phyloP scores from a whole-genome alignment of 2,329 filamentous ascomycete species.

The Calonectria multiphialidica region DNA sequence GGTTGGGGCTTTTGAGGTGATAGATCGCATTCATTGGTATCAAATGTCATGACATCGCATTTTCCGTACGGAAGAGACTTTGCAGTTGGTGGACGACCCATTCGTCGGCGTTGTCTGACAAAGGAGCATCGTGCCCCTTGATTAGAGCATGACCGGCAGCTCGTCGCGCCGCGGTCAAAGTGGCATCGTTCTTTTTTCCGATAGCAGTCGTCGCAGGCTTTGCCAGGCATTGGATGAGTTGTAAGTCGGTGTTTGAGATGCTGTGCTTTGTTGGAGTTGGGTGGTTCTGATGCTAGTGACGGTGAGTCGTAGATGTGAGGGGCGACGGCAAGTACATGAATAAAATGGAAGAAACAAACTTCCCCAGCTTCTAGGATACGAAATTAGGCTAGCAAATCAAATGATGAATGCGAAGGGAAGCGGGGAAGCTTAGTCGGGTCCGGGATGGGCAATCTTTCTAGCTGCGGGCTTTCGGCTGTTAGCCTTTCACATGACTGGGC shows the following conservation, averaged over 20 bases:
- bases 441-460: neutral
- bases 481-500: neutral
- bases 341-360: neutral
- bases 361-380: neutral
- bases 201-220: slow-evolving; percentile 4
- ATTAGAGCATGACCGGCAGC: neutral
- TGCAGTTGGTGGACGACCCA: neutral
- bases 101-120: neutral
- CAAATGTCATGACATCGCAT: neutral
- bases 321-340: neutral
- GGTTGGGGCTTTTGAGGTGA: neutral
- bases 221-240: neutral
- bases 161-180: neutral
- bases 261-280: neutral
- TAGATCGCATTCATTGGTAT: neutral
- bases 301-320: neutral
- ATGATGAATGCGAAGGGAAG: neutral
- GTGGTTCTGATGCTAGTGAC: neutral
- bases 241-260: neutral
- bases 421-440: neutral
- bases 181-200: neutral
- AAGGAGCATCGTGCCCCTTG: neutral
- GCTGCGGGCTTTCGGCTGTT: neutral
- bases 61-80: neutral
- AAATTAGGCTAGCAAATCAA: neutral